A percentile compares a stretch with the other conserved stretches of the same genome.
Evolutionary conservation across 208 protist genomes (phyloP).

Genomic region (Leishmania tarentolae): DNA sequence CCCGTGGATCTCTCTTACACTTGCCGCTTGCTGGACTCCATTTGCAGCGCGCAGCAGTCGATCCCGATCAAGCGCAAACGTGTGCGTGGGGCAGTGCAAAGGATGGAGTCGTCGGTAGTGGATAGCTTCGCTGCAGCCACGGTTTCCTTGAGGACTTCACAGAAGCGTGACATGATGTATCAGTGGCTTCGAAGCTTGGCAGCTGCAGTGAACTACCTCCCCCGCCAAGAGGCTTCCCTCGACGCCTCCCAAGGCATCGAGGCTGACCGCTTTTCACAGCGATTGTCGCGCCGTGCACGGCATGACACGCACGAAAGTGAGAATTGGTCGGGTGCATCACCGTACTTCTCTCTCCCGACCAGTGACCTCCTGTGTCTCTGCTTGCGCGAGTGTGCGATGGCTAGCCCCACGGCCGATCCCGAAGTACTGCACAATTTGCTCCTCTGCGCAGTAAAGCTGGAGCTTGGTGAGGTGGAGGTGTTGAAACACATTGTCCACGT

Average conservation of each 20-base stretch:
- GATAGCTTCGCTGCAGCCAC: conserved; percentile 47
- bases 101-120: conserved; percentile 51
- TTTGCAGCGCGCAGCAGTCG: conserved; percentile 16
- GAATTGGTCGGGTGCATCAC: conserved; percentile 64
- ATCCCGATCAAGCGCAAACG: conserved; percentile 37
- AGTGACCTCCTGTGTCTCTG: conserved; percentile 72
- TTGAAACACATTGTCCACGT: conserved; percentile 41
- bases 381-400: conserved; percentile 37
- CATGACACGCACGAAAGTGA: conserved; percentile 19
- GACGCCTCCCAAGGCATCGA: background rate
- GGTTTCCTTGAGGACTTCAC: background rate
- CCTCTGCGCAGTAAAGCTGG: conserved; percentile 51
- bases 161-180: conserved; percentile 18
- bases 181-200: conserved; percentile 18
- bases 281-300: background rate
- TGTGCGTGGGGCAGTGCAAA: conserved; percentile 47
- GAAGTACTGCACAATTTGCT: conserved; percentile 35
- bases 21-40: conserved; percentile 21
- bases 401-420: background rate
- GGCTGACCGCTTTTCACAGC: conserved; percentile 16
- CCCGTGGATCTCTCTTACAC: conserved; percentile 20
- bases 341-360: conserved; percentile 51
- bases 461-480: conserved; percentile 54
- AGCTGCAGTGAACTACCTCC: conserved; percentile 14
- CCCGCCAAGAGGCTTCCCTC: conserved; percentile 5